Evolutionary conservation across 352 stramenopile species (phyloP), one percentile per base, ranked within the genome.

Genomic region (Globisporangium megalacanthum): DNA sequence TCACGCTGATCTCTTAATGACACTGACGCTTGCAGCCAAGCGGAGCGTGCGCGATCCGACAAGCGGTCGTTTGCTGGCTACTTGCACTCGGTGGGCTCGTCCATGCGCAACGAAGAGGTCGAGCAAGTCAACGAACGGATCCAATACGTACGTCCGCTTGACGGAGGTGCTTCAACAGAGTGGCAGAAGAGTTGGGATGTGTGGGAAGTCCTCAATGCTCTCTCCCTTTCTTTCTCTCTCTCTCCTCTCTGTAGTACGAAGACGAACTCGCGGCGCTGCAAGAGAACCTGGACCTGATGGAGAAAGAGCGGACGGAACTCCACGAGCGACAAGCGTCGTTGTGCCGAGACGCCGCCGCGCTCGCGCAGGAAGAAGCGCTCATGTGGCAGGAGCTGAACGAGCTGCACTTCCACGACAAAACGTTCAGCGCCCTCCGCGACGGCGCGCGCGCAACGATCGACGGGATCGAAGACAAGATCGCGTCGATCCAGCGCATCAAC

Each of bases 121-220:
- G 72, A 89, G 22, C 62, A 75, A n/a, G 79, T 89, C 48, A 62
- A 89, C 33, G 72, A 88, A 57, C 88, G 88, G 61, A 86, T 89
- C 54, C 64, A 66, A 25, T 89, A 88, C 60, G 81, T 92, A 75
- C 49, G 79, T 60, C 25, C 25, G 25, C 25, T 29, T 29, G 25
- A 29, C 25, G 25, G 25, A 29, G 14, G 20, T 39, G n/a, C 13
- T 10, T 10, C 25, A 29, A 29, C 25, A 29, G 25, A 29, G 25
- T 29, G 25, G 25, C 25, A 29, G 25, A 1, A 29, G 4, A 29
- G 25, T 29, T 29, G 25, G 25, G 25, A 29, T 29, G 25, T n/a
- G 29, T 35, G 25, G 42, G n/a, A 3, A 13, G 14, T 17, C 3
- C 39, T 19, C 39, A n/a, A 20, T 17, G 39, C 39, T 39, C 35